A percentile compares a stretch with the other conserved stretches of the same genome.
Evolutionary conservation across 2,329 filamentous ascomycete species (phyloP).

Genomic region (Aspergillus eucalypticola): DNA sequence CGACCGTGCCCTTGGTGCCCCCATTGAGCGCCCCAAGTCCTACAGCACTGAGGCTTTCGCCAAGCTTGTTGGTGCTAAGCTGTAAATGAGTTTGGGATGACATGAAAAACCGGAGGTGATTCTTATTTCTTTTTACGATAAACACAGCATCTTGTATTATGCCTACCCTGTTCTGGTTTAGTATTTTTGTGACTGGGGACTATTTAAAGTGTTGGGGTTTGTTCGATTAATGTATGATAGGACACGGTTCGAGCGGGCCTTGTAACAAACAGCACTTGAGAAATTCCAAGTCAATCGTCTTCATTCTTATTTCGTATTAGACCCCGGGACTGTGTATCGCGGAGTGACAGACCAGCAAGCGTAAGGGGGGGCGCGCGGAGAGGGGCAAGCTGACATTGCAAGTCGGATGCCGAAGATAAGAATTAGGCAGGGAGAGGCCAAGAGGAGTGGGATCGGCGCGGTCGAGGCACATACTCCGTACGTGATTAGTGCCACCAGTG

Average conservation of each 20-base stretch:
- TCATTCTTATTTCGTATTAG: background rate
- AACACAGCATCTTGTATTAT: constrained; percentile 29
- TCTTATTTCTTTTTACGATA: constrained; percentile 17
- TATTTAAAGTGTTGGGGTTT: constrained; percentile 36
- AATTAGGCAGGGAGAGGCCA: background rate
- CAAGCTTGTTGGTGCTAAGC: constrained; percentile 85
- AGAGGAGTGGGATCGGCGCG: background rate
- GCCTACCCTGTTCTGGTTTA: constrained; percentile 18
- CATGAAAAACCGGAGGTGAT: constrained; percentile 15
- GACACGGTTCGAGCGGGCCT: constrained; percentile 42
- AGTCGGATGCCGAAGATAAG: background rate
- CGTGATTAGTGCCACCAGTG: background rate
- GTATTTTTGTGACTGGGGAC: constrained; percentile 17
- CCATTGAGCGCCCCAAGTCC: constrained; percentile 98
- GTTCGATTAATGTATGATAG: constrained; percentile 43
- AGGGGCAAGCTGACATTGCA: background rate
- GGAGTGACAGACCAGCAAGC: background rate
- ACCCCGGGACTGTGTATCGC: background rate
- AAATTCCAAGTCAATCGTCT: constrained; percentile 18
- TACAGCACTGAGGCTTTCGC: constrained; percentile 97
- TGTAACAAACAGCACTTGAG: constrained; percentile 40
- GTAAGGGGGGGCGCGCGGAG: background rate
- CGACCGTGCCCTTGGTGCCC: constrained; percentile 93
- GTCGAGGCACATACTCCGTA: background rate
- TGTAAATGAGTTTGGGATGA: constrained; percentile 60